Conservation (phyloP, 768 basidiomycete genomes). For the Macrocybe gigantea region DNA sequence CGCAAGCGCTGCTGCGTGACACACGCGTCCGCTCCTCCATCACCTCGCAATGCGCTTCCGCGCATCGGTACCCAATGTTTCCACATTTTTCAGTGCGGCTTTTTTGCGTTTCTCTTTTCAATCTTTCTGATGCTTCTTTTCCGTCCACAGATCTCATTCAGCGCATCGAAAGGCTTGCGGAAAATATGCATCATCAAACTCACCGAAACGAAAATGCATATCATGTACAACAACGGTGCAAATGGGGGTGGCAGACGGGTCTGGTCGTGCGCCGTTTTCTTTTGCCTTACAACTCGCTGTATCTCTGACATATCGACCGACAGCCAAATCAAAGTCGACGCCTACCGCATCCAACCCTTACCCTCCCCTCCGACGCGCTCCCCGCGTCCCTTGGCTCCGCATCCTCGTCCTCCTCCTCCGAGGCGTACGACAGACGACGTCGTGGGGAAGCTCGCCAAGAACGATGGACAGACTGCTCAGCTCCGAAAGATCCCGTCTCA, state of each 20-base stretch:
- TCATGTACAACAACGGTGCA: slow-evolving; percentile 78
- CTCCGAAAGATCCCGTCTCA: slow-evolving; percentile 67
- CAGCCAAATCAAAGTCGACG: slow-evolving; percentile 60
- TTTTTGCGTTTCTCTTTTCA: too few relatives aligned
- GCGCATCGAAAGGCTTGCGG: slow-evolving; percentile 73
- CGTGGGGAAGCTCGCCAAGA: slow-evolving; percentile 83
- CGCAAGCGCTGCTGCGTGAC: too few relatives aligned
- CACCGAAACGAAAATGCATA: slow-evolving; percentile 64
- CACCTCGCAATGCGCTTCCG: slow-evolving; percentile 49
- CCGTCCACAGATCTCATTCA: slow-evolving; percentile 61
- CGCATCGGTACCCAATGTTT: slow-evolving; percentile 51
- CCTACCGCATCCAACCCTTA: slow-evolving; percentile 80
- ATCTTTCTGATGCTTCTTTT: neutral
- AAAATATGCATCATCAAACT: slow-evolving; percentile 83
- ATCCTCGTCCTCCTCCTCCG: slow-evolving; percentile 32
- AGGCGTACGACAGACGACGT: slow-evolving; percentile 58
- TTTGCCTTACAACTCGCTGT: too few relatives aligned
- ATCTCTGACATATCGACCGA: neutral
- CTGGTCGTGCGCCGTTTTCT: slow-evolving; percentile 45
- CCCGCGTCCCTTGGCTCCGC: slow-evolving; percentile 66
- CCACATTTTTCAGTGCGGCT: slow-evolving; percentile 48
- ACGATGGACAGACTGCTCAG: slow-evolving; percentile 70
- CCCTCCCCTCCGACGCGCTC: slow-evolving; percentile 69
- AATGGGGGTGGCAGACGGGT: slow-evolving; percentile 85
- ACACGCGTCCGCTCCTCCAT: too few relatives aligned